Evolutionary conservation across 169 alveolate genomes (phyloP), one percentile per base, ranked within the genome.

Genomic region (Plasmodium knowlesi): DNA sequence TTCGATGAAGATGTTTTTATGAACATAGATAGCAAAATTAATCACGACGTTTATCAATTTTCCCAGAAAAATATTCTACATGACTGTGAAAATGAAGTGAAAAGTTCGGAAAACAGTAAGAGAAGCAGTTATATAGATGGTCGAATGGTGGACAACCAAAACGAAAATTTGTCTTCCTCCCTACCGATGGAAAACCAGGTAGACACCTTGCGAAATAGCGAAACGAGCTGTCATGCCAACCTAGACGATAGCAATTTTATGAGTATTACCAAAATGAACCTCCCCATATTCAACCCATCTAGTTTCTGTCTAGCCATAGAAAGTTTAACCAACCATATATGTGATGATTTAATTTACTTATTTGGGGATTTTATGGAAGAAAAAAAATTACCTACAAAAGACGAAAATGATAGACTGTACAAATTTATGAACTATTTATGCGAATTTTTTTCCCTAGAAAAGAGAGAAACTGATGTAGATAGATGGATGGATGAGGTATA

Each of bases 1-100:
- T 88, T 88, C 46, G 94, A 88, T 72, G 94, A 88, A 70, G 94
- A 88, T 79, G 94, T 88, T 54, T 88, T 88, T 43, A 88, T 88
- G 94, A 88, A 88, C 53, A 88, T 88, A 78, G 94, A 88, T 34
- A 88, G 94, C 81, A 88, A 88, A 88, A 88, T 88, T 10, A 88
- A 88, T 50, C 94, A 88, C 70, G 94, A 88, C 53, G 70, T 88
- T 34, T 88, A 71, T 61, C 76, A 88, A n/a, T 88, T 88, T 50
- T 25, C 94, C 37, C 86, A 88, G 34, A 76, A 88, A 37, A 78
- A 88, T 57, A 76, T 78, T 28, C 43, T 88, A 34, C 81, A 88
- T 34, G 43, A 70, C 41, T 30, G 43, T n/a, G 30, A 39, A 30
- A 74, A 16, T 25, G 8, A 82, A 53, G 25, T 25, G 46, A 28